phyloP scores from a whole-genome alignment of 306 rosid genomes.

The Casuarina glauca region DNA sequence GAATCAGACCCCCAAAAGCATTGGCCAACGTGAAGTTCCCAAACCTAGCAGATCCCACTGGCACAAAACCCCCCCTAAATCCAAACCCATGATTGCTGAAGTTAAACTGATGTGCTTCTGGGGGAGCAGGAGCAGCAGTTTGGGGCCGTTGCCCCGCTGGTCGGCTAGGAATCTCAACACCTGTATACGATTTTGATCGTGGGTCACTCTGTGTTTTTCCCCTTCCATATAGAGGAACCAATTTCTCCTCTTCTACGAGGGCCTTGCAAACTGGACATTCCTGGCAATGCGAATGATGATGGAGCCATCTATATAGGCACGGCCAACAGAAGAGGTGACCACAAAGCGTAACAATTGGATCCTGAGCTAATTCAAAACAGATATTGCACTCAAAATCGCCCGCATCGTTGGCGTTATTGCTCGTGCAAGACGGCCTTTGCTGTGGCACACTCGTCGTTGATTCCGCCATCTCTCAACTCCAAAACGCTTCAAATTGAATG shows the following conservation, averaged over 20 bases:
- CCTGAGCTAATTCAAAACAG: conserved; percentile 90
- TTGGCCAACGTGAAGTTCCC: conserved; percentile 84
- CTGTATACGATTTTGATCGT: conserved; percentile 69
- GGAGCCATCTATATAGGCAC: conserved; percentile 86
- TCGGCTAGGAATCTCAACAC: conserved; percentile 72
- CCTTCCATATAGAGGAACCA: conserved; percentile 94
- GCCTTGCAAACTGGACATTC: conserved; percentile 98
- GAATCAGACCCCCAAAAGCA: conserved; percentile 81
- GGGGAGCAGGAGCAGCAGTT: conserved; percentile 62
- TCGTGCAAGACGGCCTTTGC: conserved; percentile 54
- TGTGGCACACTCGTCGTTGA: conserved; percentile 54
- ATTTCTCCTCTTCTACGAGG: conserved; percentile 64
- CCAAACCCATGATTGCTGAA: conserved; percentile 74
- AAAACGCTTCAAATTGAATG: not conserved
- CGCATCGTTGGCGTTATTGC: conserved; percentile 49
- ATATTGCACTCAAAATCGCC: conserved; percentile 96
- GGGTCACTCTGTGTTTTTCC: conserved; percentile 80
- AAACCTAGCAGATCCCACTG: conserved; percentile 72
- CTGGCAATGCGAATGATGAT: conserved; percentile 84
- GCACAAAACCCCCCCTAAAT: conserved; percentile 80
- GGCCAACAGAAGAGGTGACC: conserved; percentile 98
- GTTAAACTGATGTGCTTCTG: conserved; percentile 51
- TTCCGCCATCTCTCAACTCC: conserved; percentile 52
- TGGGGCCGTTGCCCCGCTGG: conserved; percentile 84
- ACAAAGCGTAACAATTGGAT: conserved; percentile 83